Base-by-base conservation (phyloP, 176 grass and related monocot genomes). In the Phyllostachys edulis region DNA sequence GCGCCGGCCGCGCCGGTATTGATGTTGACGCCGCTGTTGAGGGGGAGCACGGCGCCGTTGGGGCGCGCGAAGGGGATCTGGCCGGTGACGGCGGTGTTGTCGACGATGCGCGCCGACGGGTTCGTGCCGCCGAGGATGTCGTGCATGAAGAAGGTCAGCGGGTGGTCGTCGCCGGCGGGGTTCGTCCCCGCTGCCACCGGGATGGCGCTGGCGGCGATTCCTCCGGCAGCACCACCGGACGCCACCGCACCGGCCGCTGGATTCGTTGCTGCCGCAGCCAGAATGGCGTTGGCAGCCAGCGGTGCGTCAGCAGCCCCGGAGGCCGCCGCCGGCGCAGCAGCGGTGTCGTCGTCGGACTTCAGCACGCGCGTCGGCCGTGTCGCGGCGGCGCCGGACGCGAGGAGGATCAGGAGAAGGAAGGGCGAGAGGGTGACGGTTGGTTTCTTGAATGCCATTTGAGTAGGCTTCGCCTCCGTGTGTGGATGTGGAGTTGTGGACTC, bases 41-140 rank as follows among this genome's bases (percentile, higher is more conserved):
- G 81, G 0, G 88, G 88, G 2, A 90, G 79, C 57, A 88, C 85
- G 1, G 85, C 88, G 64, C 91, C 91, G 61, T 90, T 93, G 55
- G 91, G 91, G 0, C 91, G 91, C 13, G 88, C 85, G 70, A 93
- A 93, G 67, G 91, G 91, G 21, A 93, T 45, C 81, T 93, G 85
- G 0, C 41, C 88, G 0, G 85, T 93, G 6, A 93, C 51, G 14
- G 91, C 77, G 0, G 80, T 41, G 66, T 93, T 77, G 80, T 90
- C 81, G 23, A 93, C 88, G 77, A 93, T 93, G 52, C 91, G 91
- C 66, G 91, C 88, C 46, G 91, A 93, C 14, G 91, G 91, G 85
- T 93, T 93, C 71, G 91, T 82, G 23, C 91, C 91, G 0, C 91
- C 91, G 13, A 93, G 88, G 64, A 93, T 88, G 77, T 93, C 88